Base-by-base conservation (phyloP, 768 basidiomycete genomes). In the Polyporus arcularius region DNA sequence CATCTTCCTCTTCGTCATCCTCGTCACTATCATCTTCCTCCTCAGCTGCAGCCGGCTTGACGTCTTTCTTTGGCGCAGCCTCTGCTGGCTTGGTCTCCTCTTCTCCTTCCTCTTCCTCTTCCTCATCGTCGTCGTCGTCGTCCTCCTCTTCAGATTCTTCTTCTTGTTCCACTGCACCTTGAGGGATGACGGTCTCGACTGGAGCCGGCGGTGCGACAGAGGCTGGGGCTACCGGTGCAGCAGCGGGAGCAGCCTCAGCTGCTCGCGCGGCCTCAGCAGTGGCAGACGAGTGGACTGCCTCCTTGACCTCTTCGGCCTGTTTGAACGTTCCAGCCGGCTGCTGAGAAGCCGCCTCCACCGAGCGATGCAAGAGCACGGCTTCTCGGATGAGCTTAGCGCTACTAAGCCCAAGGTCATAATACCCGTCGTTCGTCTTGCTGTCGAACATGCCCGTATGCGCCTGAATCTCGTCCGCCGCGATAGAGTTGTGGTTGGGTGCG, bases 361-460 rank as follows among this genome's bases (percentile, higher is more conserved):
- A 35, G 16, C 60, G 58, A 38, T 62, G 61, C 2, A 58, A 61
- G 35, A 73, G 68, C 16, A 89, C 71, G 0, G 85, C 85, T 56
- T 87, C 83, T 55, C 85, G 79, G 59, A 93, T 82, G 28, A 85
- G 66, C 52, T 83, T 79, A 16, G 85, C 87, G 0, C 85, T 82
- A 47, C 81, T 76, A 40, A 96, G 75, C 1, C 94, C 95, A 7
- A 97, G 78, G 66, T 86, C 85, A 69, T 96, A 96, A 74, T 94
- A 97, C 18, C 94, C 94, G 65, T 96, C 94, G 68, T 97, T 96
- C 26, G 85, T 86, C 64, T 78, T 81, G 5, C 85, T 82, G 59
- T 82, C 80, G 74, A 97, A 98, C 90, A 98, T 96, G 38, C 87
- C 87, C 39, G 85, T 91, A 70, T 98, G 95, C 6, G 92, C 94